phyloP scores from a whole-genome alignment of 441 rosid genomes.

The Melastoma candidum region DNA sequence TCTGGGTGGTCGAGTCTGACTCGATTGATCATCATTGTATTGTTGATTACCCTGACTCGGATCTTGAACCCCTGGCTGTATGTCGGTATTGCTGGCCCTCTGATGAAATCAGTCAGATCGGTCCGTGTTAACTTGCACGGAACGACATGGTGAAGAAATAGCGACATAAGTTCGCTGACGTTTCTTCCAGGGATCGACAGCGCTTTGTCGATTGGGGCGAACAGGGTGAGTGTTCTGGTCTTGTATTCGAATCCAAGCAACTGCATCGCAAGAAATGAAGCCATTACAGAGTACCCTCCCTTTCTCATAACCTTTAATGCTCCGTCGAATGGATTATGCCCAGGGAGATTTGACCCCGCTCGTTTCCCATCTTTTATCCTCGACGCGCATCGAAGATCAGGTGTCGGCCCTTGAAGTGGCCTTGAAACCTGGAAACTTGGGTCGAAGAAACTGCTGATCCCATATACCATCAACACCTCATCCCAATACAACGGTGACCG shows the following conservation, averaged over 20 bases:
- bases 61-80: constrained; percentile 9
- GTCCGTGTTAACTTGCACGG: constrained; percentile 10
- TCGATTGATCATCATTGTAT: no score
- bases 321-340: no score
- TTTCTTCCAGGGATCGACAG: neutral
- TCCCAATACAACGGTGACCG: constrained; percentile 8
- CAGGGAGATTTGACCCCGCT: no score
- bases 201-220: constrained; percentile 13
- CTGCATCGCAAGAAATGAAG: no score
- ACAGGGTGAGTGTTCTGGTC: constrained; percentile 8
- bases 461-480: constrained; percentile 9
- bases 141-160: constrained; percentile 13
- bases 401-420: constrained; percentile 7
- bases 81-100: constrained; percentile 12
- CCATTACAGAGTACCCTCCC: no score
- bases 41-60: neutral
- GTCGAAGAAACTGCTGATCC: constrained; percentile 12
- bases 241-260: neutral
- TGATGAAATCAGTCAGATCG: constrained; percentile 7
- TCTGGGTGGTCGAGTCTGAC: neutral
- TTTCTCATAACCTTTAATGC: no score
- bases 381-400: no score
- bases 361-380: no score
- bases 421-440: constrained; percentile 6
- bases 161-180: constrained; percentile 5